A percentile compares a stretch with the other conserved stretches of the same genome.
Evolutionary conservation across 768 basidiomycete species (phyloP).

Genomic region (Pleurotus tuber-regium): DNA sequence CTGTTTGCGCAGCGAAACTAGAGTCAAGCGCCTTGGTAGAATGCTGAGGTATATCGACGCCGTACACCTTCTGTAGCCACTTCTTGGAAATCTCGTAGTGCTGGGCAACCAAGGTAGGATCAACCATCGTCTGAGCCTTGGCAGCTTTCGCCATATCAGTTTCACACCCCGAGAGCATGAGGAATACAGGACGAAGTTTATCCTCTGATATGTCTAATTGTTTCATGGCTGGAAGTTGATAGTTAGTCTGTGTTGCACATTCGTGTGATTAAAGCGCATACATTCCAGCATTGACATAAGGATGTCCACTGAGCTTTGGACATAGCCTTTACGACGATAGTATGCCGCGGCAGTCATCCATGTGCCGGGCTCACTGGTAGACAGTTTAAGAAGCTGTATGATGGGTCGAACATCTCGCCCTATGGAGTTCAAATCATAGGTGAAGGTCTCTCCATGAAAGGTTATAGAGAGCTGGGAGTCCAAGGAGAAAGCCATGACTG

Average conservation of each 20-base stretch:
- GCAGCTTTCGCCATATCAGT: conserved; percentile 39
- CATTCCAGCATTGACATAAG: conserved; percentile 47
- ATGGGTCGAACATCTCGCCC: conserved; percentile 42
- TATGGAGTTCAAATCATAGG: conserved; percentile 40
- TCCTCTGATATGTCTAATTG: conserved; percentile 31
- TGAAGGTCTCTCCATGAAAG: conserved; percentile 38
- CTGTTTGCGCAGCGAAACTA: neutral
- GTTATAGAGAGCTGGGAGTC: conserved; percentile 29
- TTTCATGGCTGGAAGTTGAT: conserved; percentile 36
- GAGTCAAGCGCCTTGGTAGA: neutral
- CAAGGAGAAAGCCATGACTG: conserved; percentile 17
- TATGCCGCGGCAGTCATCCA: conserved; percentile 56
- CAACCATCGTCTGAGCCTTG: conserved; percentile 20
- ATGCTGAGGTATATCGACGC: conserved; percentile 16
- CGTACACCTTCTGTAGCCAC: conserved; percentile 52
- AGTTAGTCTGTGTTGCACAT: too few species aligned
- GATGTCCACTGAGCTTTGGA: conserved; percentile 41
- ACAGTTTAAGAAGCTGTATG: conserved; percentile 43
- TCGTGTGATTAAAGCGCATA: too few species aligned
- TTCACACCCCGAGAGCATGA: conserved; percentile 55
- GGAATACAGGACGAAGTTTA: conserved; percentile 46
- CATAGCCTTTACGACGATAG: conserved; percentile 49
- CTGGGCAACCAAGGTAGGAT: conserved; percentile 24
- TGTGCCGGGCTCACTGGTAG: conserved; percentile 44
- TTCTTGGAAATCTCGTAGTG: conserved; percentile 39